Conservation (phyloP, 2,329 filamentous ascomycete species). For the Diaporthe sp. region DNA sequence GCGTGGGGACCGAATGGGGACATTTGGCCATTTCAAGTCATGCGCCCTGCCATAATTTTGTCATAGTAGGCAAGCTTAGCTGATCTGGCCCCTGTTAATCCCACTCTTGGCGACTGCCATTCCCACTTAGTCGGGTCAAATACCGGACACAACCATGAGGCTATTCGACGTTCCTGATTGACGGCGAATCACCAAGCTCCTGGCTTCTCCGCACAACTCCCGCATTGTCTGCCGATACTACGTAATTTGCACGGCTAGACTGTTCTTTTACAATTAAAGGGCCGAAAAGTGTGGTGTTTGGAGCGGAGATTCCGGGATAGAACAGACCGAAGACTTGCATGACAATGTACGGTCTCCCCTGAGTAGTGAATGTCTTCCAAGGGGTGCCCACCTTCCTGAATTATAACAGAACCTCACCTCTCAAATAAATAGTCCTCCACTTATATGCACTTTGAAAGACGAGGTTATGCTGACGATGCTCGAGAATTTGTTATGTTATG, state of each 20-base stretch:
- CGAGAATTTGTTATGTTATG: neutral
- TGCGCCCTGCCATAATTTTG: conserved; percentile 19
- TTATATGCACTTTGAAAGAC: neutral
- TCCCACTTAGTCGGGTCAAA: conserved; percentile 24
- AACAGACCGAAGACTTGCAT: neutral
- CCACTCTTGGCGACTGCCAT: neutral
- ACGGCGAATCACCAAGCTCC: neutral
- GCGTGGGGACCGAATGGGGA: conserved; percentile 27
- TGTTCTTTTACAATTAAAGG: neutral
- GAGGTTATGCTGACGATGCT: neutral
- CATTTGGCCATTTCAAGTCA: neutral
- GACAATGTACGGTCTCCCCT: neutral
- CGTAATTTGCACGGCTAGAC: neutral
- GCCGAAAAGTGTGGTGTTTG: neutral
- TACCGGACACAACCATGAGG: neutral
- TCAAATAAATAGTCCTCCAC: accelerated
- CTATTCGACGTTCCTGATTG: neutral
- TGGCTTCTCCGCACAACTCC: conserved; percentile 18
- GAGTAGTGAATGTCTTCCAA: neutral
- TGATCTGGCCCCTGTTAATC: conserved; percentile 8
- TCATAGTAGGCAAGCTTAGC: neutral
- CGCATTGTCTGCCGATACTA: conserved; percentile 4
- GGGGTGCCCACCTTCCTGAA: neutral
- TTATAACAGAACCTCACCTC: neutral
- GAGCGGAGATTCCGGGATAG: neutral